Base-by-base conservation (phyloP, 805 yeast genomes). In the Lipomyces orientalis region DNA sequence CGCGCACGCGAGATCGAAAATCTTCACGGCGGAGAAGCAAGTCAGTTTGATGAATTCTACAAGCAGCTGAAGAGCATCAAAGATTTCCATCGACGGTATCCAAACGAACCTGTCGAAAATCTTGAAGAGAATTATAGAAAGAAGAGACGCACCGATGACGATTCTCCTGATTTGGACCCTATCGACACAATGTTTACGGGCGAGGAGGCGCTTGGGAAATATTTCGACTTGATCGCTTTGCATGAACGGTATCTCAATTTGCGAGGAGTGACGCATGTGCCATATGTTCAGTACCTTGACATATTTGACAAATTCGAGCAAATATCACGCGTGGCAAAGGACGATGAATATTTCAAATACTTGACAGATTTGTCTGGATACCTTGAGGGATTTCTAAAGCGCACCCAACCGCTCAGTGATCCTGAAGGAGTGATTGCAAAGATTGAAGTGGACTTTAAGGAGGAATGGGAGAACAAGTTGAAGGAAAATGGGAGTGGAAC, bases 171-270 rank as follows among this genome's bases (percentile, higher is more conserved):
- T 73, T 59, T 34, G 16, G 63, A 64, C 31, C 56, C 57, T 25
- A 69, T 90, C 2, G 84, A 85, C 19, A 62, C 74, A 0, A 60
- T 86, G 5, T 92, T 90, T 75, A 79, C 86, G 0, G 82, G 84
- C 3, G 86, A 83, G 37, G 97, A 93, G 75, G 77, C 78, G 43
- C 84, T 83, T 74, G 97, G 97, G 0, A 84, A 83, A 68, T 86
- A 76, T 70, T 70, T 93, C 22, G 94, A 91, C 68, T 79, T 91
- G 62, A 75, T 81, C 2, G 75, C 75, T 4, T 79, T 82, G 59
- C 89, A 87, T 76, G 85, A 84, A 37, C 71, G 73, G 37, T 90
- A 88, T 86, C 75, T 88, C 51, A 82, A 85, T 63, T 78, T 86
- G 6, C 79, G 76, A 52, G 79, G 79, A 57, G 74, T 79, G 1